A percentile compares a stretch with the other conserved stretches of the same genome.
phyloP scores from a whole-genome alignment of 306 rosid genomes.

The Glycine soja region DNA sequence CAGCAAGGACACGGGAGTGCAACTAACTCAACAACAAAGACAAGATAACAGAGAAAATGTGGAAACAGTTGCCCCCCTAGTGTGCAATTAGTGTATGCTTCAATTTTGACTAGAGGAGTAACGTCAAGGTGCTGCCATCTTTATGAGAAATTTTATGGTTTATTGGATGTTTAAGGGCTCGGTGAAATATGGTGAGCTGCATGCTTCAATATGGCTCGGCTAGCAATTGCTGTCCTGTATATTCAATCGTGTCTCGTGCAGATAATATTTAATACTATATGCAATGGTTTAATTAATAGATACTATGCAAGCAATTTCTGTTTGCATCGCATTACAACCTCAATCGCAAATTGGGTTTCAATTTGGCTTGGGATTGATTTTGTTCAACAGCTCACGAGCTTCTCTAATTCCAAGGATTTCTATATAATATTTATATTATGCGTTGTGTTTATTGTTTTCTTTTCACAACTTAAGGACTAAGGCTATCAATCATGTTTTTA shows the following conservation, averaged over 20 bases:
- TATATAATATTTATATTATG: not conserved
- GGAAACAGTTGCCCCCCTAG: not conserved
- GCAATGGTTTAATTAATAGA: not conserved
- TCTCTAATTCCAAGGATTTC: not conserved
- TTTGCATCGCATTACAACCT: not conserved
- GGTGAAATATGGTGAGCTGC: not conserved
- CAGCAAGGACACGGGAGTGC: not conserved
- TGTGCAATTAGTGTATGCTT: not conserved
- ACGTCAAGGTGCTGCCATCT: too few relatives aligned
- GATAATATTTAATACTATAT: not conserved
- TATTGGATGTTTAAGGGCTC: too few relatives aligned
- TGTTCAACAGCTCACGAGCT: not conserved
- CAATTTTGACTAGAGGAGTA: not conserved
- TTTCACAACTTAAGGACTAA: slow-evolving; percentile 29
- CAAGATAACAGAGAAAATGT: not conserved
- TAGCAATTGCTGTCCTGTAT: not conserved
- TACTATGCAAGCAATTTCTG: not conserved
- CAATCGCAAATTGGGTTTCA: not conserved
- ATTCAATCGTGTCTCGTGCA: not conserved
- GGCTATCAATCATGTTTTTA: slow-evolving; percentile 14
- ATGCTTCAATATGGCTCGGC: not conserved
- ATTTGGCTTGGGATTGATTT: not conserved
- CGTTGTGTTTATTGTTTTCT: not conserved
- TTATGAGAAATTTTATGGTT: too few relatives aligned
- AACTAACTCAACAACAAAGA: not conserved